phyloP scores from a whole-genome alignment of 2,329 filamentous ascomycete species.

The Aspergillus amoenus region DNA sequence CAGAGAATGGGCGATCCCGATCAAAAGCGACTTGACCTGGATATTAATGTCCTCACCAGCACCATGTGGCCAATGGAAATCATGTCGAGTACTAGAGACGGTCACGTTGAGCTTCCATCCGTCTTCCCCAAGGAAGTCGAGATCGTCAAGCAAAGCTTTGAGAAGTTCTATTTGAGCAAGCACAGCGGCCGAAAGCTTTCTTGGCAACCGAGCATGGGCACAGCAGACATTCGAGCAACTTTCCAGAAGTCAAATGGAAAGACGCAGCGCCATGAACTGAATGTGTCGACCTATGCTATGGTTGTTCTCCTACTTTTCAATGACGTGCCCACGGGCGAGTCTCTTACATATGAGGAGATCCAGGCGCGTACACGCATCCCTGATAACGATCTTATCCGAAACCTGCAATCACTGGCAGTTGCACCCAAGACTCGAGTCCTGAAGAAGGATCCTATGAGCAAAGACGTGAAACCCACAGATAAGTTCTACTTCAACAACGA shows the following conservation, averaged over 20 bases:
- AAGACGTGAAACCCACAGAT: conserved; percentile 74
- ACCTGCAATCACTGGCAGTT: conserved; percentile 77
- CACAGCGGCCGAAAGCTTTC: conserved; percentile 85
- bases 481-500: conserved; percentile 77
- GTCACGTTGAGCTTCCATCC: conserved; percentile 51
- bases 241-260: conserved; percentile 72
- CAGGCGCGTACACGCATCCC: conserved; percentile 80
- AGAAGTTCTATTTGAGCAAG: conserved; percentile 82
- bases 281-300: conserved; percentile 91
- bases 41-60: conserved; percentile 81
- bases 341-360: conserved; percentile 71
- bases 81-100: conserved; percentile 63
- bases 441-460: conserved; percentile 75
- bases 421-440: conserved; percentile 80
- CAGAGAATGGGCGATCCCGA: conserved; percentile 57
- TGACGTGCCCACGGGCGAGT: conserved; percentile 56
- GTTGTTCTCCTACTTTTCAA: conserved; percentile 89
- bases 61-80: conserved; percentile 95
- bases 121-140: conserved; percentile 75
- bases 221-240: conserved; percentile 80
- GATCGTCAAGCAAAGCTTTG: conserved; percentile 77
- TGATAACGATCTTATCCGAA: conserved; percentile 68
- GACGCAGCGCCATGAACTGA: conserved; percentile 79
- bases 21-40: conserved; percentile 70
- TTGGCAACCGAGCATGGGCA: conserved; percentile 76